A percentile compares a stretch with the other conserved stretches of the same genome.
These are phyloP conservation scores for Sarocladium kiliense DNA, from an alignment of 2,329 filamentous ascomycete species.

Conservation along the genomic window DNA sequence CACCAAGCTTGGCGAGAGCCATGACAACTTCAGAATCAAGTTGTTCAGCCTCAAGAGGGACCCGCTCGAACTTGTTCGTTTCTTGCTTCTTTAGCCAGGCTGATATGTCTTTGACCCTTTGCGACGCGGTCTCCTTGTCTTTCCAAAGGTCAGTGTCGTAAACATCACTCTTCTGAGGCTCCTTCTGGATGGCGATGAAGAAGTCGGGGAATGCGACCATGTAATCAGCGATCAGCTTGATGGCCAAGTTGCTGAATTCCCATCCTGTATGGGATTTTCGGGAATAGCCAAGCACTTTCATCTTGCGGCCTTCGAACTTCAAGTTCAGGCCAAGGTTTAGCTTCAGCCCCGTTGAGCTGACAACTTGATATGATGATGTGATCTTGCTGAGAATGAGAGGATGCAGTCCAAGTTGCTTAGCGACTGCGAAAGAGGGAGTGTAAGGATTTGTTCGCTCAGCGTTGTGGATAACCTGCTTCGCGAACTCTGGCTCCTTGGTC, in stretches of 20 bases:
- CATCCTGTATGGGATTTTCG: constrained; percentile 81
- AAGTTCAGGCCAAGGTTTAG: constrained; percentile 91
- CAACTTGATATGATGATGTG: constrained; percentile 87
- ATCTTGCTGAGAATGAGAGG: constrained; percentile 90
- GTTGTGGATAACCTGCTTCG: constrained; percentile 63
- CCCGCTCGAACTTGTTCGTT: constrained; percentile 86
- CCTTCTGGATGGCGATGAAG: constrained; percentile 79
- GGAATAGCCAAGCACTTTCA: constrained; percentile 94
- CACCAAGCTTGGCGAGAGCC: constrained; percentile 71
- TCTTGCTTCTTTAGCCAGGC: constrained; percentile 90
- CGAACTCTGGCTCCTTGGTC: constrained; percentile 75
- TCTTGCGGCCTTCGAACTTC: constrained; percentile 93
- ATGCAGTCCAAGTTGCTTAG: constrained; percentile 74
- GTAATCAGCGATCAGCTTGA: constrained; percentile 77
- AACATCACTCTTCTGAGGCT: constrained; percentile 81
- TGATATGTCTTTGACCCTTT: constrained; percentile 87
- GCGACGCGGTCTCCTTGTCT: constrained; percentile 61
- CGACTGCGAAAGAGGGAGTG: constrained; percentile 82
- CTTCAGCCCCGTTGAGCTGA: constrained; percentile 69
- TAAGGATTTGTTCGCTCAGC: constrained; percentile 72
- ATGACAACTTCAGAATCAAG: constrained; percentile 87
- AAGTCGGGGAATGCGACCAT: constrained; percentile 95
- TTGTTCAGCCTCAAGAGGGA: constrained; percentile 95
- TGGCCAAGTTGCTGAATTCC: constrained; percentile 88
- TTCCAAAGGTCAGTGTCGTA: constrained; percentile 83